phyloP scores from a whole-genome alignment of 176 grass and related monocot genomes.

The Avena atlantica region DNA sequence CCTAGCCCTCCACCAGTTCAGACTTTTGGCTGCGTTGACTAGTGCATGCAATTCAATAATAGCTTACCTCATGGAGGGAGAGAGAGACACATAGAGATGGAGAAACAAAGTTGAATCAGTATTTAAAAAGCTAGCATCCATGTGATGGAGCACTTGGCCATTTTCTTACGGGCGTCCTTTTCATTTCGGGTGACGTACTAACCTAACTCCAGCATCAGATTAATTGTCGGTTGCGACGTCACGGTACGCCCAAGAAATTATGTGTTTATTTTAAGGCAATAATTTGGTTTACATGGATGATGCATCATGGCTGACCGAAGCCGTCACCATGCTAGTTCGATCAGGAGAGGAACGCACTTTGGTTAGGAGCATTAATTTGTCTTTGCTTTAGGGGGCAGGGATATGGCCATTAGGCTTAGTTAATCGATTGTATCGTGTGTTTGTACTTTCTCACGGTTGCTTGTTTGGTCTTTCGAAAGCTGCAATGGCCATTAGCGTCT shows the following conservation, averaged over 20 bases:
- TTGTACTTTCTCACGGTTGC: not conserved
- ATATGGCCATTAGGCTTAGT: not conserved
- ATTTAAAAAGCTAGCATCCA: not conserved
- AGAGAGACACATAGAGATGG: not conserved
- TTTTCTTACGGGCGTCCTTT: not conserved
- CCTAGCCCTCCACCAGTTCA: no score
- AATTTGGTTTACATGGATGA: not conserved
- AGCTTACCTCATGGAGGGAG: not conserved
- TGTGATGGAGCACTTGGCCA: not conserved
- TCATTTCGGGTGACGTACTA: constrained; percentile 4
- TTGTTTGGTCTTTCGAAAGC: not conserved
- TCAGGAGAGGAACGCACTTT: constrained; percentile 11
- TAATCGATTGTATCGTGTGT: not conserved
- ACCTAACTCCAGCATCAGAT: constrained; percentile 13
- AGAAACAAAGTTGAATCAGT: not conserved
- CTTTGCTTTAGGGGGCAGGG: not conserved
- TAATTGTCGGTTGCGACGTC: constrained; percentile 33
- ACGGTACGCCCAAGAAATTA: not conserved
- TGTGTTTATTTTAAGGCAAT: not conserved
- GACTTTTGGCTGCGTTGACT: no score
- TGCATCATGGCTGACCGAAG: constrained; percentile 19
- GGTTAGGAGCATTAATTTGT: not conserved
- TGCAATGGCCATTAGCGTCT: not conserved
- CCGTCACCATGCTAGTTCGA: constrained; percentile 28
- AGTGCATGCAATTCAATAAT: no score